Conservation (phyloP, 2,329 filamentous ascomycete genomes). For the Dendryphion nanum region DNA sequence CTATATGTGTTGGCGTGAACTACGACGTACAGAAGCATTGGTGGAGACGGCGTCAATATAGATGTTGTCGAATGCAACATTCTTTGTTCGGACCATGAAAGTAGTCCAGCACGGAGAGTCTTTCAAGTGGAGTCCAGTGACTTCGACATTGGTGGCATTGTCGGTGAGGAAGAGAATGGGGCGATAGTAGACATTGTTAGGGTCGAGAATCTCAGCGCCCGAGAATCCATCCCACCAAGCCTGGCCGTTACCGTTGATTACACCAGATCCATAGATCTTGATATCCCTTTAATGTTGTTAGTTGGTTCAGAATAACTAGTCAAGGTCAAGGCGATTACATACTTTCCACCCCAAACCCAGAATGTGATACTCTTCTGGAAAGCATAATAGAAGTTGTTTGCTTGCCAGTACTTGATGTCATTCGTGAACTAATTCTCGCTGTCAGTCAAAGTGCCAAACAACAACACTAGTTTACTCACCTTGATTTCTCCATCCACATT, state of each 20-base stretch:
- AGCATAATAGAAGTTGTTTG: conserved; percentile 50
- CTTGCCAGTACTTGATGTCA: conserved; percentile 50
- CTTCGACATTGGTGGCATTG: conserved; percentile 58
- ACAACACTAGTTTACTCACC: conserved; percentile 19
- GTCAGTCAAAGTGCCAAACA: conserved; percentile 5
- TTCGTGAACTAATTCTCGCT: conserved; percentile 42
- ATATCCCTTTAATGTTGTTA: conserved; percentile 41
- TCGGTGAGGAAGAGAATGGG: conserved; percentile 62
- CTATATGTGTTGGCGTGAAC: not conserved
- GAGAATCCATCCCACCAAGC: conserved; percentile 46
- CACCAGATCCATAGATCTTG: conserved; percentile 58
- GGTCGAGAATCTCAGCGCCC: conserved; percentile 49
- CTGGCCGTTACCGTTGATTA: conserved; percentile 55
- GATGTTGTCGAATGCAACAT: conserved; percentile 55
- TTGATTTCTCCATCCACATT: conserved; percentile 56
- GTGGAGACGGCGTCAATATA: conserved; percentile 56
- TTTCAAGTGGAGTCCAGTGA: conserved; percentile 59
- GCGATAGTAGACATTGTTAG: conserved; percentile 56
- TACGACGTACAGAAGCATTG: conserved; percentile 36
- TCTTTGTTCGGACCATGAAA: conserved; percentile 59
- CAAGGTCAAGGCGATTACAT: conserved; percentile 4
- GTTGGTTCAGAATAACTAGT: not conserved
- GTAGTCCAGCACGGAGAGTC: conserved; percentile 65
- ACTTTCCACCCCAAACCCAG: conserved; percentile 62
- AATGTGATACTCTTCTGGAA: conserved; percentile 60